Evolutionary conservation across 441 rosid species (phyloP).

Genomic region (Populus trichocarpa): DNA sequence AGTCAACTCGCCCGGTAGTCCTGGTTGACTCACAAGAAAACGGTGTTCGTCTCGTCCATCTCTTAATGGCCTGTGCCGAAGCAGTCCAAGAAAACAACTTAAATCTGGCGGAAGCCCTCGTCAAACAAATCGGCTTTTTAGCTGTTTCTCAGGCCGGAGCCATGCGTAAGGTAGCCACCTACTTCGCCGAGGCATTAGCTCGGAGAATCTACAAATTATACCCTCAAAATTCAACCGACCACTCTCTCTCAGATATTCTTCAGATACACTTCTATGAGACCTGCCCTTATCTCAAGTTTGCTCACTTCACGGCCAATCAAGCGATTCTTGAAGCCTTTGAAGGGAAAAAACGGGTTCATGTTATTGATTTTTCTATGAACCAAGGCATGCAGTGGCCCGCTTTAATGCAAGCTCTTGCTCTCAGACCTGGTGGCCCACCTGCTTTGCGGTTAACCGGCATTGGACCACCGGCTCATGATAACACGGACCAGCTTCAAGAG

Average conservation of each 20-base stretch:
- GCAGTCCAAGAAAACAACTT: slow-evolving; percentile 62
- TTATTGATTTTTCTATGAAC: slow-evolving; percentile 72
- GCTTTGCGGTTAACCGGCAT: slow-evolving; percentile 72
- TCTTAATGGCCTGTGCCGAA: slow-evolving; percentile 78
- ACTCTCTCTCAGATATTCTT: slow-evolving; percentile 51
- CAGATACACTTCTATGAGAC: slow-evolving; percentile 91
- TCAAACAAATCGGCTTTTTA: slow-evolving; percentile 59
- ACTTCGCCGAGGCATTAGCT: slow-evolving; percentile 80
- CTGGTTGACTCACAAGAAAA: slow-evolving; percentile 78
- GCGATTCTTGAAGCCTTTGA: slow-evolving; percentile 86
- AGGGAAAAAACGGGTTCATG: slow-evolving; percentile 63
- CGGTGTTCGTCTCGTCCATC: slow-evolving; percentile 79
- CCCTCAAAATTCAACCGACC: slow-evolving; percentile 45
- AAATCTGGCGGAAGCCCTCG: slow-evolving; percentile 57
- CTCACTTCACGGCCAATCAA: slow-evolving; percentile 91
- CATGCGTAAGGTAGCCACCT: slow-evolving; percentile 79
- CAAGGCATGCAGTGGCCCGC: slow-evolving; percentile 95
- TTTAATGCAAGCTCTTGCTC: slow-evolving; percentile 72
- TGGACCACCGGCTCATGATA: slow-evolving; percentile 66
- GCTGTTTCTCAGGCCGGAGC: slow-evolving; percentile 77
- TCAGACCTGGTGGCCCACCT: slow-evolving; percentile 79
- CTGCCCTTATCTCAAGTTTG: slow-evolving; percentile 86
- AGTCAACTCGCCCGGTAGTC: slow-evolving; percentile 55
- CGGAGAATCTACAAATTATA: slow-evolving; percentile 55
- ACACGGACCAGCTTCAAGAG: slow-evolving; percentile 61